Evolutionary conservation across 139 green algal genomes (phyloP), one percentile per base, ranked within the genome.

Genomic region (Monoraphidium neglectum): DNA sequence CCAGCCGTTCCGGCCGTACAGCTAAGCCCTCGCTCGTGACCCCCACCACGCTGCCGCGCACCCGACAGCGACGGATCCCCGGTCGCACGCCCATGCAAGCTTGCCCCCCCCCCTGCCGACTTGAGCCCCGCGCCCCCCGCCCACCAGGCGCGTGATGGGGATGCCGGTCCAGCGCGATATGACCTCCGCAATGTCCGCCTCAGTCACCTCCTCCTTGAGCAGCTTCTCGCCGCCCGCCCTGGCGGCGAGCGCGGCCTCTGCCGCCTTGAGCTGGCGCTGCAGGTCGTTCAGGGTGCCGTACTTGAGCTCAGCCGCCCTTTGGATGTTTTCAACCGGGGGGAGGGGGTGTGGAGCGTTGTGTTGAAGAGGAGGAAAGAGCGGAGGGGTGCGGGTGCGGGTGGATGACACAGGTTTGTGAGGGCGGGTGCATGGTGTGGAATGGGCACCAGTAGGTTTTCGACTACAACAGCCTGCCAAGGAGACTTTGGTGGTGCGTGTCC

Each of bases 161-260:
- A 98, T 98, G 77, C 95, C 94, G 1, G 91, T 97, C 95, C 96
- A 99, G 77, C 95, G 94, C 71, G 79, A 79, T 80, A 98, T 95
- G 79, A 99, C 92, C 74, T 98, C 93, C 3, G 89, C 88, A 62
- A 99, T 97, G 87, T 99, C 96, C 0, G 78, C 70, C 82, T 97
- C 93, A 0, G 95, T 99, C 12, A 99, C 96, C 87, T 99, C 95
- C 83, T 97, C 93, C 56, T 95, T 90, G 70, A 99, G 85, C 91
- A 98, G 92, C 80, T 91, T 82, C 76, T 71, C n/a, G n/a, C 68
- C 72, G 24, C 43, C 65, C 15, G 77, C 69, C 38, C 54, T 61
- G 30, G 46, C 77, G 3, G 79, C 59, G 72, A 92, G 68, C 33
- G 76, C 72, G 2, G 78, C 56, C 84, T 97, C 91, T n/a, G 91